phyloP scores from a whole-genome alignment of 2,329 filamentous ascomycete genomes.

The Fusarium palustre region DNA sequence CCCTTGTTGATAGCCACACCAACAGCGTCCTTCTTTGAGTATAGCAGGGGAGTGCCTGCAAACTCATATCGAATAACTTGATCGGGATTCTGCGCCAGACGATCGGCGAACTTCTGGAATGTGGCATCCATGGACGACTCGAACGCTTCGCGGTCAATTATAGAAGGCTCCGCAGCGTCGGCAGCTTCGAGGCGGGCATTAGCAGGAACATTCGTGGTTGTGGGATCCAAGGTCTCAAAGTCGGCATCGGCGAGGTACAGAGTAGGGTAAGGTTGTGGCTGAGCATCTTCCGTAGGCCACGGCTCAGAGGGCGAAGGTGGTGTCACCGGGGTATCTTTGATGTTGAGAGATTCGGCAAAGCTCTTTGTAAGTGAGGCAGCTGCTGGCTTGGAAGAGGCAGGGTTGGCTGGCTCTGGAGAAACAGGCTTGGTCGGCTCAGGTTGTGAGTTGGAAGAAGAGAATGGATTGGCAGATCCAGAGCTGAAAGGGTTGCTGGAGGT shows the following conservation, averaged over 20 bases:
- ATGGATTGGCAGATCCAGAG: conserved; percentile 47
- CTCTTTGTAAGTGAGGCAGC: conserved; percentile 64
- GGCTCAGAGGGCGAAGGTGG: conserved; percentile 66
- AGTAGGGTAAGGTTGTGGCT: conserved; percentile 78
- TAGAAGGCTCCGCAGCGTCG: conserved; percentile 55
- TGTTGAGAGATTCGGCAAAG: conserved; percentile 80
- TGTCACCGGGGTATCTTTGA: conserved; percentile 66
- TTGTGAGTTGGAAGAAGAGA: conserved; percentile 51
- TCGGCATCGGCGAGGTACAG: conserved; percentile 89
- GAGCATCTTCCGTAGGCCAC: conserved; percentile 77
- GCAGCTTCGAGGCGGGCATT: conserved; percentile 59
- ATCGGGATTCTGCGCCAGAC: conserved; percentile 82
- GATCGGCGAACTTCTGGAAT: conserved; percentile 84
- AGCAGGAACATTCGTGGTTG: conserved; percentile 61
- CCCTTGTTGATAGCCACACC: conserved; percentile 69
- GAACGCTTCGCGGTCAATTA: conserved; percentile 76
- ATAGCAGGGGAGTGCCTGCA: conserved; percentile 78
- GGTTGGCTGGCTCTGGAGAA: conserved; percentile 51
- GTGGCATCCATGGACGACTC: conserved; percentile 80
- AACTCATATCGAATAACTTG: conserved; percentile 87
- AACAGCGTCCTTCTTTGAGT: conserved; percentile 80
- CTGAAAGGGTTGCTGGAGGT: conserved; percentile 51
- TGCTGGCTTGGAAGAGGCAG: conserved; percentile 42
- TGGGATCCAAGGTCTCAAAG: conserved; percentile 83
- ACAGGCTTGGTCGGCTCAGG: conserved; percentile 50